phyloP scores from a whole-genome alignment of 768 basidiomycete species.

The Antrodiella citrinella region DNA sequence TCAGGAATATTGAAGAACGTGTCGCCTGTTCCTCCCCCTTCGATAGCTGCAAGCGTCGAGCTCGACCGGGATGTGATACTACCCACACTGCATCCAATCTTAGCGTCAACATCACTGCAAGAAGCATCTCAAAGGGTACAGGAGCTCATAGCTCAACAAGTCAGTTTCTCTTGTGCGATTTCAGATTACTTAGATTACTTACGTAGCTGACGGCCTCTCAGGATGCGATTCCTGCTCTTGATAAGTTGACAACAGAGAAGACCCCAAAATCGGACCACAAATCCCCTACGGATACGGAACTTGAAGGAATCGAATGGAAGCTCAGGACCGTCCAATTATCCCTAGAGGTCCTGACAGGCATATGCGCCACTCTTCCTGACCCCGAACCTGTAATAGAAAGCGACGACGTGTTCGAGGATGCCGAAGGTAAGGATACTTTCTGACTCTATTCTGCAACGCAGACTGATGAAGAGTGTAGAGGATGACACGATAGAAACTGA shows the following conservation, averaged over 20 bases:
- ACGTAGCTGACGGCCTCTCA: conserved; percentile 14
- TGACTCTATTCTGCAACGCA: no score
- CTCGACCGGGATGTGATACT: conserved; percentile 66
- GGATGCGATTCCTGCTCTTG: conserved; percentile 43
- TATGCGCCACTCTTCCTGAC: conserved; percentile 84
- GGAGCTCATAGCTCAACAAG: conserved; percentile 44
- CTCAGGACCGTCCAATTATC: conserved; percentile 72
- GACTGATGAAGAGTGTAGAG: no score
- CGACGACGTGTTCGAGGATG: conserved; percentile 17
- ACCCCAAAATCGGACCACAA: conserved; percentile 74
- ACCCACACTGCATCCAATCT: conserved; percentile 60
- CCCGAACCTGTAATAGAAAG: conserved; percentile 30
- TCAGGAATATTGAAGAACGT: conserved; percentile 73
- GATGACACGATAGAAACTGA: neutral
- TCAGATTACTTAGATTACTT: neutral
- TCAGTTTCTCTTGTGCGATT: conserved; percentile 21
- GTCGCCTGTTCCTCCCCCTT: conserved; percentile 65
- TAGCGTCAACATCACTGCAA: conserved; percentile 49
- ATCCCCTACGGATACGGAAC: conserved; percentile 54
- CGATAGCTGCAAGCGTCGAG: conserved; percentile 52
- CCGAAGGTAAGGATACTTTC: conserved; percentile 27
- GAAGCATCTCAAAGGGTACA: conserved; percentile 43
- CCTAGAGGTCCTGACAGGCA: conserved; percentile 82
- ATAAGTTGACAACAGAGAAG: conserved; percentile 53
- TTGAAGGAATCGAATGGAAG: conserved; percentile 64